Conservation (phyloP, 441 rosid genomes). For the Geranium incanum region DNA sequence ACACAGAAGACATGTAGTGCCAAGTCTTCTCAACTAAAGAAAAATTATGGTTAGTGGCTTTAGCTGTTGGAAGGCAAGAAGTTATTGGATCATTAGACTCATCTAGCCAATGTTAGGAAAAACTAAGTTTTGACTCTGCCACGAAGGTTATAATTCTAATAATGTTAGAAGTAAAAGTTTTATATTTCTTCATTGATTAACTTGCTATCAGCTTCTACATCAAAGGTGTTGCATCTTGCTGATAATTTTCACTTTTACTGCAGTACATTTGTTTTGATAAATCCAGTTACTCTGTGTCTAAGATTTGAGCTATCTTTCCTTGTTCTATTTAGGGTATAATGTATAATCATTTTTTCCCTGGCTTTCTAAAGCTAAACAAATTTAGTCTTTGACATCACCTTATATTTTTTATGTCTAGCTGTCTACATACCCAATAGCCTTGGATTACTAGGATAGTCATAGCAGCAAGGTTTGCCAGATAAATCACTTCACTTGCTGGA, state of each 20-base stretch:
- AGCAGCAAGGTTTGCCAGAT: background rate
- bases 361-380: background rate
- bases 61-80: too few species aligned
- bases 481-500: background rate
- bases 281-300: background rate
- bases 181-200: background rate
- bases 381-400: background rate
- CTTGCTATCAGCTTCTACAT: background rate
- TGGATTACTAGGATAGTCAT: background rate
- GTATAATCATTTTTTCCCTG: background rate
- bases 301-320: background rate
- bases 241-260: background rate
- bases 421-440: background rate
- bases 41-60: too few species aligned
- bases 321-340: background rate
- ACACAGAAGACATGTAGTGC: too few species aligned
- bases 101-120: background rate
- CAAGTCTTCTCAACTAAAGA: too few species aligned
- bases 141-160: background rate
- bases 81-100: background rate
- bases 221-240: background rate
- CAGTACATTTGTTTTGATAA: background rate
- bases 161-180: background rate
- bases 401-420: too few species aligned
- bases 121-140: background rate